Percentiles rank a stretch among this genome's conserved stretches.
phyloP scores from a whole-genome alignment of 495 filamentous ascomycete genomes.

The Podospora bellae-mahoneyi region DNA sequence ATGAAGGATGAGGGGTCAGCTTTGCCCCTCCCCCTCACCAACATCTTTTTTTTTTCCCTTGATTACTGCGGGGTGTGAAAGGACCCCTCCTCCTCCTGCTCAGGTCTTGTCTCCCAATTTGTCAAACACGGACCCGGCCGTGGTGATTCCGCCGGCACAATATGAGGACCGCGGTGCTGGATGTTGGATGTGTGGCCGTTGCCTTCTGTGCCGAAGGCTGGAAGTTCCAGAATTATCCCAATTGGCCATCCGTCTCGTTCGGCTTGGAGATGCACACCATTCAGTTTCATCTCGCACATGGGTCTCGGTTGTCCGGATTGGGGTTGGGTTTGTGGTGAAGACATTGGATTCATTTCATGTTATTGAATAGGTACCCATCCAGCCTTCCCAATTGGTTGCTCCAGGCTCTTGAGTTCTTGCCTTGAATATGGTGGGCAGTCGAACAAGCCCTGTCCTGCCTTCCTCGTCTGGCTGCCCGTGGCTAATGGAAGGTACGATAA shows the following conservation, averaged over 20 bases:
- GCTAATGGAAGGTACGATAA: too few relatives aligned
- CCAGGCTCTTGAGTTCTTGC: too few relatives aligned
- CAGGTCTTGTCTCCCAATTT: not conserved
- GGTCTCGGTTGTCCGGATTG: conserved; percentile 8
- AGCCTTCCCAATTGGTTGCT: not conserved
- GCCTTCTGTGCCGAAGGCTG: not conserved
- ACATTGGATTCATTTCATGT: not conserved
- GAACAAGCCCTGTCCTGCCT: not conserved
- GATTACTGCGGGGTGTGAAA: not conserved
- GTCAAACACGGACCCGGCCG: conserved; percentile 10
- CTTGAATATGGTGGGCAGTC: too few relatives aligned
- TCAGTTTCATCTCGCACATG: not conserved
- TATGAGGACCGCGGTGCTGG: not conserved
- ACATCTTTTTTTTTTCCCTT: conserved; percentile 6
- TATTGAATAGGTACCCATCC: not conserved
- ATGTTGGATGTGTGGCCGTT: not conserved
- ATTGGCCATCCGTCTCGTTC: conserved; percentile 1
- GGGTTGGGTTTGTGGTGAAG: not conserved
- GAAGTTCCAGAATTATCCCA: conserved; percentile 3
- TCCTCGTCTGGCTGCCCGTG: too few relatives aligned
- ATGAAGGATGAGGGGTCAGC: not conserved
- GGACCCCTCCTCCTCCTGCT: conserved; percentile 4
- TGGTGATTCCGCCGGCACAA: conserved; percentile 4
- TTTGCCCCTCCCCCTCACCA: conserved; percentile 11
- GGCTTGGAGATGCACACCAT: conserved; percentile 4